Evolutionary conservation across 2,329 filamentous ascomycete genomes (phyloP).

Genomic region (Scedosporium dehoogii): DNA sequence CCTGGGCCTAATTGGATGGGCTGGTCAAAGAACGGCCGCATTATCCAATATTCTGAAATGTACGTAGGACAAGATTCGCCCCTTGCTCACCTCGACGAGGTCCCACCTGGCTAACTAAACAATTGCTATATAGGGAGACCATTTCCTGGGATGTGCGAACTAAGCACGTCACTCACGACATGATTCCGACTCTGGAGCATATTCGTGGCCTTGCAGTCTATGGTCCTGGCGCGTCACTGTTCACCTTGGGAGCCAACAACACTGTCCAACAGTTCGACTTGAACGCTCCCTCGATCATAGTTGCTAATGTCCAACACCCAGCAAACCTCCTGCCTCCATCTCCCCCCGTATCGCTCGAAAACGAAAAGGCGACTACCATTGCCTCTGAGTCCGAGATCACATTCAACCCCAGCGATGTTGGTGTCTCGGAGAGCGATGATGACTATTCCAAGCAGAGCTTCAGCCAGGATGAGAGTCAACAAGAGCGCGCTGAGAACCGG

Average conservation of each 20-base stretch:
- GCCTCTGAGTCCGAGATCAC: conserved; percentile 44
- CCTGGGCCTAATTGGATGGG: conserved; percentile 87
- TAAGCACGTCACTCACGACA: conserved; percentile 89
- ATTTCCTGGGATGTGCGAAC: conserved; percentile 95
- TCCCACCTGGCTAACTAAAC: neutral
- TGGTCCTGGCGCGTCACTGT: conserved; percentile 81
- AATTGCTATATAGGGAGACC: conserved; percentile 56
- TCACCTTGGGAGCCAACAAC: conserved; percentile 79
- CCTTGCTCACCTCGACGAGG: neutral
- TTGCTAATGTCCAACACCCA: conserved; percentile 79
- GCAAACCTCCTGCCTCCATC: conserved; percentile 70
- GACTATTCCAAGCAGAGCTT: conserved; percentile 62
- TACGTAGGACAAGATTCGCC: conserved; percentile 36
- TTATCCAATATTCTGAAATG: conserved; percentile 87
- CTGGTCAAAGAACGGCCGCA: conserved; percentile 96
- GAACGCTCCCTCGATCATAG: conserved; percentile 69
- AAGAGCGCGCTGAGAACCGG: conserved; percentile 13
- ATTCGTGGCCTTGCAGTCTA: conserved; percentile 78
- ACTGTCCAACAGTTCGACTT: conserved; percentile 94
- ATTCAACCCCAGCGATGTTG: conserved; percentile 45
- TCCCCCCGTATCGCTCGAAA: conserved; percentile 71
- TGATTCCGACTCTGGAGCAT: conserved; percentile 74
- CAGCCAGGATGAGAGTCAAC: neutral
- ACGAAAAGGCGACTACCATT: conserved; percentile 44
- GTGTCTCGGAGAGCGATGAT: conserved; percentile 65